These are phyloP conservation scores for Candida anglica DNA, from an alignment of 805 yeast genomes.

Conservation along the genomic window DNA sequence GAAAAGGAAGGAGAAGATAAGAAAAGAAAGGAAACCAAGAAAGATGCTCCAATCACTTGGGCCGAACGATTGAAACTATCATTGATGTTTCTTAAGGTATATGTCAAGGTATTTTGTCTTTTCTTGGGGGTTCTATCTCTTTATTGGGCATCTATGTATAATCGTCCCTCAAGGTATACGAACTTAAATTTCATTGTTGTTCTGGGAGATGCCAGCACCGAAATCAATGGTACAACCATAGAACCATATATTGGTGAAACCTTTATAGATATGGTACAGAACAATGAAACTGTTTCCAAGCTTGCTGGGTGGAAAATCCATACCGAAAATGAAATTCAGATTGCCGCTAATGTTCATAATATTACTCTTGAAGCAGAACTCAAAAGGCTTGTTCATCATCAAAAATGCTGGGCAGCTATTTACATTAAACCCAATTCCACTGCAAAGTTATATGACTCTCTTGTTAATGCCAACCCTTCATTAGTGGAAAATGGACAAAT, in stretches of 20 bases:
- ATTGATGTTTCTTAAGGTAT: slow-evolving; percentile 14
- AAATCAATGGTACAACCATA: slow-evolving; percentile 13
- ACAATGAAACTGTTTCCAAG: slow-evolving; percentile 6
- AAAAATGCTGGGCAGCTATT: slow-evolving; percentile 27
- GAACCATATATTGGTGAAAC: slow-evolving; percentile 15
- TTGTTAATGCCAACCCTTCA: slow-evolving; percentile 11
- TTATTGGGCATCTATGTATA: slow-evolving; percentile 39
- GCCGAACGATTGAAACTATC: too few species aligned
- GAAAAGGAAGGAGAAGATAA: neutral
- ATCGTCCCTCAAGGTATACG: slow-evolving; percentile 21
- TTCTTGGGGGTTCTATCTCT: slow-evolving; percentile 31
- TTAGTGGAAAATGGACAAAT: slow-evolving; percentile 7
- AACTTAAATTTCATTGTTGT: slow-evolving; percentile 35
- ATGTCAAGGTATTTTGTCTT: slow-evolving; percentile 14
- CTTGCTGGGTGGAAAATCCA: slow-evolving; percentile 17
- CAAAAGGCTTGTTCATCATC: slow-evolving; percentile 18
- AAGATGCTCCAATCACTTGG: too few species aligned
- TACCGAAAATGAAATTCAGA: slow-evolving; percentile 9
- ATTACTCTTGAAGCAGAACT: slow-evolving; percentile 15
- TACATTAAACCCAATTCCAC: slow-evolving; percentile 23
- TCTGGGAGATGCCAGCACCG: slow-evolving; percentile 21
- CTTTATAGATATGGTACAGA: slow-evolving; percentile 12
- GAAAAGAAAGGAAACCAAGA: too few species aligned
- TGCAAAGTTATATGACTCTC: slow-evolving; percentile 14
- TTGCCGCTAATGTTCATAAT: slow-evolving; percentile 14